These are phyloP conservation scores for Cladorrhinum samala DNA, from an alignment of 495 filamentous ascomycete genomes.

Conservation along the genomic window DNA sequence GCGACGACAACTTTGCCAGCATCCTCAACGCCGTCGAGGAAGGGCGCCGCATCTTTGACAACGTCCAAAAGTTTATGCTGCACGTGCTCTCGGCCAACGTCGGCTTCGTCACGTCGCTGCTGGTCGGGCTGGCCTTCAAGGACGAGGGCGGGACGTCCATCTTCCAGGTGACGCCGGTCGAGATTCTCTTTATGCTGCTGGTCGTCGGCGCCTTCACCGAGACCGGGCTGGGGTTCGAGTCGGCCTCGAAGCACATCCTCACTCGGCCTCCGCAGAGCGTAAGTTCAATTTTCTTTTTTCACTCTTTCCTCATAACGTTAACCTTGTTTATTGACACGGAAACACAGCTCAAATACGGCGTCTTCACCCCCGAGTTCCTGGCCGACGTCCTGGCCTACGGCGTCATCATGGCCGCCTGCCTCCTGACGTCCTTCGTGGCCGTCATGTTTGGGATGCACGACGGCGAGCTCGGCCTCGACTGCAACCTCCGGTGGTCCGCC, in stretches of 20 bases:
- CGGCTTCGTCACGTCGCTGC: constrained; percentile 61
- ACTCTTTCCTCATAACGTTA: neutral
- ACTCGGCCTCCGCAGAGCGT: constrained; percentile 57
- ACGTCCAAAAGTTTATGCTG: constrained; percentile 76
- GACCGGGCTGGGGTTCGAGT: constrained; percentile 67
- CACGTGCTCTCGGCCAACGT: constrained; percentile 70
- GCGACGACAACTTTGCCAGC: constrained; percentile 79
- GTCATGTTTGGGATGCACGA: constrained; percentile 60
- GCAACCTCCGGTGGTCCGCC: constrained; percentile 52
- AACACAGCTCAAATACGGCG: constrained; percentile 50
- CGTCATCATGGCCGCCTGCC: constrained; percentile 58
- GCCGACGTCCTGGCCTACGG: constrained; percentile 72
- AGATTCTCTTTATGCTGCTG: constrained; percentile 76
- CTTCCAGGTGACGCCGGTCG: constrained; percentile 66
- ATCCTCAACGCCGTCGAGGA: constrained; percentile 71
- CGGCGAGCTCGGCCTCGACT: constrained; percentile 61
- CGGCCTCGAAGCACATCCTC: constrained; percentile 64
- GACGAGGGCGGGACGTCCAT: constrained; percentile 58
- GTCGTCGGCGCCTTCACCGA: constrained; percentile 68
- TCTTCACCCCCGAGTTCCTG: constrained; percentile 63
- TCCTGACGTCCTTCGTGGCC: constrained; percentile 37
- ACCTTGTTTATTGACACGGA: neutral
- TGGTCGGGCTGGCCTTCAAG: constrained; percentile 68
- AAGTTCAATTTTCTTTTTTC: neutral
- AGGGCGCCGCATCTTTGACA: constrained; percentile 68